These are phyloP conservation scores for Arabidopsis thaliana DNA, from an alignment of 345 rosid species.

Conservation along the genomic window DNA sequence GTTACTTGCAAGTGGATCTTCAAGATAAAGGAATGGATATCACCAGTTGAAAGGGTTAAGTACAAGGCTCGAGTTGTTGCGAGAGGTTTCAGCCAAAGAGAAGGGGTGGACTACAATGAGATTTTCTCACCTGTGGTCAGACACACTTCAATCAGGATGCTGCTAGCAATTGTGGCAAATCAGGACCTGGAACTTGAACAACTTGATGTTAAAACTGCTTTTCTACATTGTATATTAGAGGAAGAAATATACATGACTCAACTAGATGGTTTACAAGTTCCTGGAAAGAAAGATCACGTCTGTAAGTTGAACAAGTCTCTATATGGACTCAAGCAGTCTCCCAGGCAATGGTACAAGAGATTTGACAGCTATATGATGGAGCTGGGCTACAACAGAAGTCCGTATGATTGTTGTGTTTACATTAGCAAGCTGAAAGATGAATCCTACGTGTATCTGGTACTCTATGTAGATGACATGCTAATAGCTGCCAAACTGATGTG, in stretches of 20 bases:
- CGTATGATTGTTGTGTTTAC: slow-evolving; percentile 3
- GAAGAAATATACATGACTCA: neutral
- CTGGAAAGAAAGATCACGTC: neutral
- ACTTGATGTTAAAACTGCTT: neutral
- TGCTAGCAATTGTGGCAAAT: neutral
- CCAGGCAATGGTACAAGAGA: neutral
- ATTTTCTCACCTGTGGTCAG: neutral
- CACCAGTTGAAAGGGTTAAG: neutral
- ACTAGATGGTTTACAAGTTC: neutral
- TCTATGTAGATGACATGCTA: slow-evolving; percentile 5
- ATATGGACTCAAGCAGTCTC: neutral
- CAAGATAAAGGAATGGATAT: too few species aligned
- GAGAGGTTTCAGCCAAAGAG: neutral
- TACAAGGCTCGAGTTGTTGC: slow-evolving; percentile 7
- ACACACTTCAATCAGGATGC: neutral
- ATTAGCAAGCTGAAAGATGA: neutral
- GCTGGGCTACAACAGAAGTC: neutral
- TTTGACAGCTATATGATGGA: neutral
- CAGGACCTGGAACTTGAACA: neutral
- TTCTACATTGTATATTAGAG: neutral
- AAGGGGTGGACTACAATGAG: neutral
- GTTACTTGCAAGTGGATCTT: too few species aligned
- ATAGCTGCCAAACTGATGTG: neutral
- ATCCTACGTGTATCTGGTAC: neutral
- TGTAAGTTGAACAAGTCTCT: neutral